A percentile compares a stretch with the other conserved stretches of the same genome.
These are phyloP conservation scores for Lathyrus sativus DNA, from an alignment of 306 rosid species.

Conservation along the genomic window DNA sequence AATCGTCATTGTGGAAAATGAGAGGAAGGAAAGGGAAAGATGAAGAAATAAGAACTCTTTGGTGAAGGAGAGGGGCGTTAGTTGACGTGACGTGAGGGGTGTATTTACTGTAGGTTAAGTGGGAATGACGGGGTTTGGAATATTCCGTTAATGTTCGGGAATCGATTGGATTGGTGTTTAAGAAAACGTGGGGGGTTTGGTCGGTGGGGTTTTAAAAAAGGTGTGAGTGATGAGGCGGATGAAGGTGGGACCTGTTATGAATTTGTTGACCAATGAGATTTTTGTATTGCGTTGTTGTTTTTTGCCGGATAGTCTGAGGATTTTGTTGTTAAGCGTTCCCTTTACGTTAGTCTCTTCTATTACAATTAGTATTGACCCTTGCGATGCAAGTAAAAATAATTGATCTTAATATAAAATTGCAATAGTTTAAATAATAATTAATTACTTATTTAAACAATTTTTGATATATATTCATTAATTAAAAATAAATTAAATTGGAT, in stretches of 20 bases:
- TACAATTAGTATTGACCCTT: no score
- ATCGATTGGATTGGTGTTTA: not conserved
- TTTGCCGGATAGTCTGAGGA: not conserved
- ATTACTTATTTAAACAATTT: no score
- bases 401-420: no score
- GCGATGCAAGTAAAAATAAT: no score
- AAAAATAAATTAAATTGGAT: no score
- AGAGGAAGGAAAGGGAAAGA: not conserved
- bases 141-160: conserved; percentile 16
- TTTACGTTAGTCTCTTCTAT: not conserved
- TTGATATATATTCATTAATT: no score
- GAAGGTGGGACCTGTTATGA: not conserved
- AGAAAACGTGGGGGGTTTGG: conserved; percentile 21
- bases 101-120: not conserved
- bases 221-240: not conserved
- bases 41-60: not conserved
- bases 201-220: conserved; percentile 16
- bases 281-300: not conserved
- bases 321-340: not conserved
- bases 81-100: not conserved
- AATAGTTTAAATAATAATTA: no score
- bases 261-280: not conserved
- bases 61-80: not conserved
- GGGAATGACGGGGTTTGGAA: conserved; percentile 29
- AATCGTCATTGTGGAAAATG: not conserved